phyloP scores from a whole-genome alignment of 441 rosid genomes.

The Brassica balearica region DNA sequence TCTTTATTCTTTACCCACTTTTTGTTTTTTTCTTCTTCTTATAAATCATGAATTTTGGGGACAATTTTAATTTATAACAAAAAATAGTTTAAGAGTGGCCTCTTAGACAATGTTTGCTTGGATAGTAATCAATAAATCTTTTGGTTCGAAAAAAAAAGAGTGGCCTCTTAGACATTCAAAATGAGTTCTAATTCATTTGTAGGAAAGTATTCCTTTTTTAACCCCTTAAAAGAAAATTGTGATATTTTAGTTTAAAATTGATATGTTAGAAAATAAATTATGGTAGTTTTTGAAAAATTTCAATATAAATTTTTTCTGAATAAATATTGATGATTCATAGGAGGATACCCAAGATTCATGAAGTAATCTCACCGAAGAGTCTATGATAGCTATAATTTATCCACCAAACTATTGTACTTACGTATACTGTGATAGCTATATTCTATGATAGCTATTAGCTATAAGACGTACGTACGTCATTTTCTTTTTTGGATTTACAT shows the following conservation, averaged over 20 bases:
- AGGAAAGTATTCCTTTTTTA: neutral
- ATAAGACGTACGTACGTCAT: neutral
- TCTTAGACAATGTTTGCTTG: no score
- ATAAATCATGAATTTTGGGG: neutral
- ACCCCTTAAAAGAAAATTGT: neutral
- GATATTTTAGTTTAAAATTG: neutral
- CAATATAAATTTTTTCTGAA: neutral
- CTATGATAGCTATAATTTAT: neutral
- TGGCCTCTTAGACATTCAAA: neutral
- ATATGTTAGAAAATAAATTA: neutral
- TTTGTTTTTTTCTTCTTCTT: neutral
- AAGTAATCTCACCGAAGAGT: conserved; percentile 12
- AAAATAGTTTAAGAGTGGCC: conserved; percentile 3
- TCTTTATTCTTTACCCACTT: neutral
- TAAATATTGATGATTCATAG: neutral
- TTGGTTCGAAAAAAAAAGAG: no score
- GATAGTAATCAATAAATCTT: no score
- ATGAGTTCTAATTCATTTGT: neutral
- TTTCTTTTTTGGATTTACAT: neutral
- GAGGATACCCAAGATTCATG: conserved; percentile 24
- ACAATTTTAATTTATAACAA: neutral
- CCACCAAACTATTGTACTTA: conserved; percentile 11
- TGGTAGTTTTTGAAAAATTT: neutral
- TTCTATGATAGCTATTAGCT: no score
- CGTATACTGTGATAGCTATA: no score